Conservation (phyloP, 192 early-diverging fungal species). For the Coemansia sp. region DNA sequence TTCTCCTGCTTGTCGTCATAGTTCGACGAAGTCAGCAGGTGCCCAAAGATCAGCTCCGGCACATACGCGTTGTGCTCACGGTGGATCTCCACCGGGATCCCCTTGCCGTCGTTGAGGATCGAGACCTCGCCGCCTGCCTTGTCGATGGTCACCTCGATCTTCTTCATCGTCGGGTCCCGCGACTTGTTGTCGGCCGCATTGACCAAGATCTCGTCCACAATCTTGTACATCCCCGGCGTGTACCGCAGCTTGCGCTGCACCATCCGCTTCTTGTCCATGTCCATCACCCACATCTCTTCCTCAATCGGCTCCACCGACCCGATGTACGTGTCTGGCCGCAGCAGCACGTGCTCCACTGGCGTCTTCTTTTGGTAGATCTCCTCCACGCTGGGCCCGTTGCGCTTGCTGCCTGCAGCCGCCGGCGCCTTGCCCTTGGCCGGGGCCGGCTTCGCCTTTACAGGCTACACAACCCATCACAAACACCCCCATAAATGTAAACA, state of each 20-base stretch:
- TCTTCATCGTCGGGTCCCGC: conserved; percentile 82
- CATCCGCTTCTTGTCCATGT: conserved; percentile 56
- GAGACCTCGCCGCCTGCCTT: conserved; percentile 71
- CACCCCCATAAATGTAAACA: background rate
- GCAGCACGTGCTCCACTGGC: conserved; percentile 90
- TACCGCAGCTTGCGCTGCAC: conserved; percentile 61
- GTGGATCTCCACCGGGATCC: conserved; percentile 94
- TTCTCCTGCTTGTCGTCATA: conserved; percentile 95
- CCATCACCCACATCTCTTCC: conserved; percentile 83
- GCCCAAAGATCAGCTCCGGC: conserved; percentile 96
- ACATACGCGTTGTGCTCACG: conserved; percentile 84
- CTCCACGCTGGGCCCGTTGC: conserved; percentile 54
- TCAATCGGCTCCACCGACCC: conserved; percentile 80
- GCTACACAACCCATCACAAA: conserved; percentile 12
- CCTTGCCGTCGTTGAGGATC: conserved; percentile 89
- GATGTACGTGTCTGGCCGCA: conserved; percentile 95
- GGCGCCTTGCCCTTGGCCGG: conserved; percentile 16
- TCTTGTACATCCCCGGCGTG: conserved; percentile 94
- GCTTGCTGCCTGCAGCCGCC: background rate
- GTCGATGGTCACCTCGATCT: conserved; percentile 84
- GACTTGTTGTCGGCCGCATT: conserved; percentile 94
- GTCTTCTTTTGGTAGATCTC: conserved; percentile 95
- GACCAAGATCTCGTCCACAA: conserved; percentile 97
- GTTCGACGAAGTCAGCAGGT: conserved; percentile 93
- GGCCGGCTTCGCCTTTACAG: conserved; percentile 16